Conservation (phyloP, 495 filamentous ascomycete species). For the Lichina pygmaea region DNA sequence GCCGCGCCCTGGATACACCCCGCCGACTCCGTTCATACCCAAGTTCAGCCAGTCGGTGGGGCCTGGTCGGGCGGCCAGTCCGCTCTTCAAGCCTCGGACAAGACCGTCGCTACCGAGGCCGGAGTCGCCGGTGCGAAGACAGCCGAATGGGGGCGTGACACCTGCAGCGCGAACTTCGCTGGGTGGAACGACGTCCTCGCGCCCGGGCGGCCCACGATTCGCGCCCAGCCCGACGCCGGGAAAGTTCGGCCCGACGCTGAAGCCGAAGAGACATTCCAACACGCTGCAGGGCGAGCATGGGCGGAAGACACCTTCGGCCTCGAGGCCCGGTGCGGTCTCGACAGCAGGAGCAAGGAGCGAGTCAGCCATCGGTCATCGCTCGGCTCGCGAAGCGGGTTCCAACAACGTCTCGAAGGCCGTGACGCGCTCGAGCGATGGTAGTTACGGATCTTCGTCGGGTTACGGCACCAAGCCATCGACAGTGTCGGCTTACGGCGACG, state of each 20-base stretch:
- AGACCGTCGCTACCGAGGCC: constrained; percentile 60
- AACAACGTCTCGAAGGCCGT: constrained; percentile 30
- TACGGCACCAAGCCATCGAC: constrained; percentile 10
- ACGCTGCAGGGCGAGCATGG: constrained; percentile 24
- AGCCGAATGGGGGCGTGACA: constrained; percentile 20
- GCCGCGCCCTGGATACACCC: constrained; percentile 18
- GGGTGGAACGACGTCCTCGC: constrained; percentile 19
- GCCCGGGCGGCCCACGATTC: constrained; percentile 20
- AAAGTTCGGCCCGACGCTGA: constrained; percentile 36
- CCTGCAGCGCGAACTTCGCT: constrained; percentile 26
- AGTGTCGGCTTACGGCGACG: constrained; percentile 13
- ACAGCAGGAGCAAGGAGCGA: constrained; percentile 8
- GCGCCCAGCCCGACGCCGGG: constrained; percentile 34
- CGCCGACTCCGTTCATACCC: constrained; percentile 29
- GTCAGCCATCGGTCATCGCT: constrained; percentile 1
- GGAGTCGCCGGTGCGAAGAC: constrained; percentile 48
- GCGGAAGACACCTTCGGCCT: constrained; percentile 23
- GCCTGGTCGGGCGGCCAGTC: constrained; percentile 42
- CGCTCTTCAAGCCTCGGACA: constrained; percentile 36
- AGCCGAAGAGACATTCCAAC: constrained; percentile 15
- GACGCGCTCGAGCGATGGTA: constrained; percentile 21
- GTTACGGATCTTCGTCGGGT: constrained; percentile 14
- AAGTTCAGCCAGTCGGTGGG: constrained; percentile 77
- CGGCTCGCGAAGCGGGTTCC: constrained; percentile 10
- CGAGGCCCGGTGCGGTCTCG: constrained; percentile 10